phyloP scores from a whole-genome alignment of 768 basidiomycete species.

The Psilocybe azurescens region DNA sequence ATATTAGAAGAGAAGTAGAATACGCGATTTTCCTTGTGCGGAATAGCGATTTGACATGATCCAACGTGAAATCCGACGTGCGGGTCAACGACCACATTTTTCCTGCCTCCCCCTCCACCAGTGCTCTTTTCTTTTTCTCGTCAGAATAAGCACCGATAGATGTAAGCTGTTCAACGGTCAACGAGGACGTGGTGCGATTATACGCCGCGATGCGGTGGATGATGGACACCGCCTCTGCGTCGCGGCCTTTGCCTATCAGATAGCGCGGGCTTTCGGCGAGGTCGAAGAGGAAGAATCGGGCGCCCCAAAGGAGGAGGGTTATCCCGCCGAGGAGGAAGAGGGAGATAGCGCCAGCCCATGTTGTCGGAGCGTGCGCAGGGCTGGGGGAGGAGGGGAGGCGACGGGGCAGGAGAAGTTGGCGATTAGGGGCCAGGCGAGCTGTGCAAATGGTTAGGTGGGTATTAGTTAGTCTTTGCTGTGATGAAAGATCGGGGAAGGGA shows the following conservation, averaged over 20 bases:
- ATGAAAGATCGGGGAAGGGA: too few relatives aligned
- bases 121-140: slow-evolving; percentile 4
- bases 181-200: slow-evolving; percentile 54
- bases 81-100: slow-evolving; percentile 37
- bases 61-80: slow-evolving; percentile 36
- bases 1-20: slow-evolving; percentile 67
- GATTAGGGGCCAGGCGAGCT: slow-evolving; percentile 70
- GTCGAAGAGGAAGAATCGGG: slow-evolving; percentile 71
- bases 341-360: slow-evolving; percentile 77
- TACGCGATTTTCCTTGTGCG: slow-evolving; percentile 66
- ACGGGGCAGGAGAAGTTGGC: slow-evolving; percentile 65
- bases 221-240: slow-evolving; percentile 66
- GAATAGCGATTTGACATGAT: slow-evolving; percentile 65
- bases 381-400: slow-evolving; percentile 13
- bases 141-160: slow-evolving; percentile 18
- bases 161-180: slow-evolving; percentile 60
- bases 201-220: slow-evolving; percentile 64
- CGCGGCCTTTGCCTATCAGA: slow-evolving; percentile 70
- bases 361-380: slow-evolving; percentile 57
- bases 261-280: slow-evolving; percentile 76
- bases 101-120: slow-evolving; percentile 2
- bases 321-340: slow-evolving; percentile 75
- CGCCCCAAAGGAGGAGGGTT: slow-evolving; percentile 63
- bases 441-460: too few relatives aligned
- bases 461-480: too few relatives aligned